Evolutionary conservation across 2,329 filamentous ascomycete species (phyloP), one percentile per base, ranked within the genome.

Genomic region (Helicocarpus griseus): DNA sequence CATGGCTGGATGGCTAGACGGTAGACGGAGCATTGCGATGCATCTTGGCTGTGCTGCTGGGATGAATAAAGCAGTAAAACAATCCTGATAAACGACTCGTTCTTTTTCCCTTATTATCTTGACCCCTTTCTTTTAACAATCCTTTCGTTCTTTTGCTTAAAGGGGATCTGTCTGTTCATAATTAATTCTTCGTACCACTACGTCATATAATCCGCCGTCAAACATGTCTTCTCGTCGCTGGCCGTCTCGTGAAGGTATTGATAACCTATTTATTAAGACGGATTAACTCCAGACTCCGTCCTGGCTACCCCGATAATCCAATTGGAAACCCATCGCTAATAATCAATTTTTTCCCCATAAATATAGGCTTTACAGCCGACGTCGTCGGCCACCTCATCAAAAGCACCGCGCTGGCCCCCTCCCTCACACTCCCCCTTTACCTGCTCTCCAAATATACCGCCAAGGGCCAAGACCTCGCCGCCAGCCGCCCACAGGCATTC

Each of bases 361-460:
- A 7, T 33, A 43, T 28, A 69, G 71, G 73, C 44, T 75, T 86
- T 61, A 80, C 76, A 33, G 72, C 73, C 53, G 84, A 87, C 61
- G 78, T 82, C 11, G 56, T 86, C 53, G 67, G 77, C 33, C 73
- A 73, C 36, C 61, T 85, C 38, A 62, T 88, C 57, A 75, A 77
- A 56, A 72, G 72, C 50, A 87, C 82, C 0, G 72, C 77, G 5
- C 70, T 88, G 53, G 85, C 86, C 61, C 84, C 85, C 1, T 71
- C 74, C 36, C 68, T 87, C 19, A 76, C 85, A 0, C 68, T 88
- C 11, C 79, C 83, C 0, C 70, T 87, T 22, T 60, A 87, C 41
- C 73, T 87, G 4, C 71, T 83, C 21, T 77, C 80, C 7, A 76
- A 77, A 26, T 84, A 80, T 70, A 86, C 83, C n/a, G 72, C 77